Percentiles rank a stretch among this genome's conserved stretches.
phyloP scores from a whole-genome alignment of 2,329 filamentous ascomycete genomes.

The Zymoseptoria pseudotritici region DNA sequence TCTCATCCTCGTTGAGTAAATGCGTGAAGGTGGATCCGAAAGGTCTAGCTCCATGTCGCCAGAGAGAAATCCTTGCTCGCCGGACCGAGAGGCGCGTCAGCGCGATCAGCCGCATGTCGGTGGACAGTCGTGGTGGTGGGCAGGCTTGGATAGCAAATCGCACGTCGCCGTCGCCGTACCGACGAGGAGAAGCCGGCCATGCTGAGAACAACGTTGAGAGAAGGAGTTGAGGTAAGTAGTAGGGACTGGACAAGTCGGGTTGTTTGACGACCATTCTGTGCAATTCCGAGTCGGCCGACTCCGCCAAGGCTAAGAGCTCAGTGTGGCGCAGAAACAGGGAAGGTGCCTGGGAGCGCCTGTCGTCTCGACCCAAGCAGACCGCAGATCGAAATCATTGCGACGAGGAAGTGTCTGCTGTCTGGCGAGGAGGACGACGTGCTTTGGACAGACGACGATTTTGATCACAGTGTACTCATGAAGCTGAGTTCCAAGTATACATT shows the following conservation, averaged over 20 bases:
- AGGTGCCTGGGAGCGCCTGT: too few species aligned
- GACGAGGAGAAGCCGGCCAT: too few species aligned
- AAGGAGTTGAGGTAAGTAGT: too few species aligned
- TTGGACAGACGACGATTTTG: too few species aligned
- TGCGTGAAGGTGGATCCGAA: background rate
- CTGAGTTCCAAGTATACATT: too few species aligned
- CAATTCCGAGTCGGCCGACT: background rate
- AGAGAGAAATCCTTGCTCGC: background rate
- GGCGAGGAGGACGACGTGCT: too few species aligned
- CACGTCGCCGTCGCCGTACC: background rate
- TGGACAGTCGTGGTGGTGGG: background rate
- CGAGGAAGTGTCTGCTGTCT: too few species aligned
- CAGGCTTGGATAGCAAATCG: background rate
- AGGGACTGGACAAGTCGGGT: too few species aligned
- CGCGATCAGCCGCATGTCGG: background rate
- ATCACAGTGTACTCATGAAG: too few species aligned
- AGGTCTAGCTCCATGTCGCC: background rate
- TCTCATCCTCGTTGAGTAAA: background rate
- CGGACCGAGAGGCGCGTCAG: background rate
- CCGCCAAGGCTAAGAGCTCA: background rate
- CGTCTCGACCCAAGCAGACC: too few species aligned
- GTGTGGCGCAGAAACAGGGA: background rate
- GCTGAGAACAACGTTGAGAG: too few species aligned
- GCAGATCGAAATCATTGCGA: too few species aligned
- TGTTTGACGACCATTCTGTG: background rate